Conservation (phyloP, 1,284 basidiomycete genomes). For the Fomitopsis betulina region DNA sequence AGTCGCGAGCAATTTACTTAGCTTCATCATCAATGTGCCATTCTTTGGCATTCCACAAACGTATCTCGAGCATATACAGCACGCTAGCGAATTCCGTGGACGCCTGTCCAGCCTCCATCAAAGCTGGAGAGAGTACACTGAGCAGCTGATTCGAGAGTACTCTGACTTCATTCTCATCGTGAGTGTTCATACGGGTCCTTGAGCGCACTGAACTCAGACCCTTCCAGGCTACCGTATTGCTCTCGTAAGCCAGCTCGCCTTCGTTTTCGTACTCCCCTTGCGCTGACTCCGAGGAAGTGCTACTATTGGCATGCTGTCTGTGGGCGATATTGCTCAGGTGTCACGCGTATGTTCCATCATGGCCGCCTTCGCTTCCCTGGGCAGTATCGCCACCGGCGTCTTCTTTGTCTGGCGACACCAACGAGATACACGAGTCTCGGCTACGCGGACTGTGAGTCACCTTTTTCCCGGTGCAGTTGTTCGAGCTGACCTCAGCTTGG, state of each 20-base stretch:
- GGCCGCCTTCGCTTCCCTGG: conserved; percentile 45
- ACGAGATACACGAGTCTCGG: conserved; percentile 33
- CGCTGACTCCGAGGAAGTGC: conserved; percentile 29
- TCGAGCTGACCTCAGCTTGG: background rate
- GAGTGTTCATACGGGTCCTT: conserved; percentile 16
- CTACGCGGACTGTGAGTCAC: conserved; percentile 35
- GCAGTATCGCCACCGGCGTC: conserved; percentile 50
- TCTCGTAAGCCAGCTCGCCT: conserved; percentile 37
- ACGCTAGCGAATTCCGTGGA: conserved; percentile 43
- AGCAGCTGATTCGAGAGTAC: conserved; percentile 46
- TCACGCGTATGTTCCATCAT: conserved; percentile 38
- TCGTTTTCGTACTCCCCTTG: background rate
- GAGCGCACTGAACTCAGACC: background rate
- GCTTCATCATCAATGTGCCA: conserved; percentile 35
- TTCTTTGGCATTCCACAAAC: conserved; percentile 52
- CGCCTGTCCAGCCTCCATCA: conserved; percentile 41
- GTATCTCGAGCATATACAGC: conserved; percentile 45
- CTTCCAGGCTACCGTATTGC: conserved; percentile 48
- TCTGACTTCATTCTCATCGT: conserved; percentile 52
- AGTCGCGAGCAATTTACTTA: conserved; percentile 21
- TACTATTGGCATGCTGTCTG: conserved; percentile 44
- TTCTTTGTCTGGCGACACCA: conserved; percentile 56
- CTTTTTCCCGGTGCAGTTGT: background rate
- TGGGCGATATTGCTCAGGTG: conserved; percentile 36
- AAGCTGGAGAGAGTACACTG: conserved; percentile 44